phyloP scores from a whole-genome alignment of 768 basidiomycete species.

The Nevesoporus exiguus region DNA sequence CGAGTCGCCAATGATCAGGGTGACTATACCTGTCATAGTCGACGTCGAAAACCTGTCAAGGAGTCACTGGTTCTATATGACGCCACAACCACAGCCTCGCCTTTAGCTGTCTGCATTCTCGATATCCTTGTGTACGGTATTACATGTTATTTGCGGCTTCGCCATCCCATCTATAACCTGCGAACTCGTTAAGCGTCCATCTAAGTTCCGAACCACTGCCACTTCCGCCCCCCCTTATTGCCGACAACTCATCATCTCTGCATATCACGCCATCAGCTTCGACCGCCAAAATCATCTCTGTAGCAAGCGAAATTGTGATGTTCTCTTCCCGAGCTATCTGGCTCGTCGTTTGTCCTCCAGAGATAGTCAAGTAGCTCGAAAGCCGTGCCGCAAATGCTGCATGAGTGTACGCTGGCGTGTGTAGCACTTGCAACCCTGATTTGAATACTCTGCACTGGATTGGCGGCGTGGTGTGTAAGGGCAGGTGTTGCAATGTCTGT shows the following conservation, averaged over 20 bases:
- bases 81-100: conserved; percentile 12
- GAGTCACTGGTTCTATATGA: background rate
- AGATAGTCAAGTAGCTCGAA: conserved; percentile 47
- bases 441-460: conserved; percentile 65
- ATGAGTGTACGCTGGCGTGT: conserved; percentile 74
- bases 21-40: conserved; percentile 1
- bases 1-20: conserved; percentile 26
- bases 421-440: conserved; percentile 77
- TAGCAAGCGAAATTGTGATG: conserved; percentile 67
- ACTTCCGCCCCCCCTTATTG: conserved; percentile 37
- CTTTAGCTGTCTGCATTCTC: conserved; percentile 2
- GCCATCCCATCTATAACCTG: conserved; percentile 74
- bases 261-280: conserved; percentile 71
- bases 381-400: conserved; percentile 68
- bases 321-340: conserved; percentile 71
- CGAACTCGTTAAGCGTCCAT: conserved; percentile 72
- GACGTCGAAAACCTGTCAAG: conserved; percentile 30
- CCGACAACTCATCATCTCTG: conserved; percentile 60
- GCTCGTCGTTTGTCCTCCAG: conserved; percentile 54
- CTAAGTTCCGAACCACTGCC: conserved; percentile 58
- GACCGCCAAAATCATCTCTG: conserved; percentile 74
- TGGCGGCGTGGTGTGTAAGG: conserved; percentile 59
- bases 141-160: conserved; percentile 28
- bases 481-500: conserved; percentile 67
- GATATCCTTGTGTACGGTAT: conserved; percentile 8